Evolutionary conservation across 495 filamentous ascomycete genomes (phyloP), one percentile per base, ranked within the genome.

Genomic region (Oidiodendron maius): DNA sequence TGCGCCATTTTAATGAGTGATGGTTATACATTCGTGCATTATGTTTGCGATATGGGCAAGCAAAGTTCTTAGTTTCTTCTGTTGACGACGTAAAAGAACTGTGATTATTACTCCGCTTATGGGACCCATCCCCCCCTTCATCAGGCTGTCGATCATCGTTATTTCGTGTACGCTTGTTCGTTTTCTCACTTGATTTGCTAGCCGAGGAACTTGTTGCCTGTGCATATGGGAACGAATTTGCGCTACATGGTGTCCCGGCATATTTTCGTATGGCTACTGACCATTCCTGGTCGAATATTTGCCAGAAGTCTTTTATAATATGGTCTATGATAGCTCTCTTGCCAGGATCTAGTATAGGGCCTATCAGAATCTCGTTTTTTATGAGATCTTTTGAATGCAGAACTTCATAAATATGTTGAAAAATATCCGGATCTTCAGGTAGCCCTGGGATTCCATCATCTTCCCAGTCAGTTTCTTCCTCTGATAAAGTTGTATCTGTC

Each of bases 261-360:
- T 17, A 21, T 45, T 32, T 11, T 28, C 26, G 13, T 40, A 50
- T 17, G 16, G 28, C 22, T 41, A 39, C 16, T 8, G 28, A 22
- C 47, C 47, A 50, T 12, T 32, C 23, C 34, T 50, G 37, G 16
- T 42, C 43, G 39, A 50, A 50, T 18, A 50, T 41, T 24, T 20
- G 17, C 47, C 47, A 50, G 26, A 50, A 50, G 12, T 50, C 47
- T 50, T 50, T 24, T 39, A 50, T 50, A 12, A 50, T 9, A 22
- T 15, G n/a, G 12, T 50, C 37, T 18, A 43, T 23, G 24, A 50
- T 13, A 25, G 15, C 13, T 25, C n/a, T 15, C 22, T 48, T 48
- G 15, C 15, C 18, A 2, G 32, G 45, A n/a, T 32, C n/a, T n/a
- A 32, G 28, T n/a, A 32, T n/a, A 8, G 28, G 28, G n/a, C 8